Base-by-base conservation (phyloP, 1,139 yeast genomes). In the Diutina mesorugosa region DNA sequence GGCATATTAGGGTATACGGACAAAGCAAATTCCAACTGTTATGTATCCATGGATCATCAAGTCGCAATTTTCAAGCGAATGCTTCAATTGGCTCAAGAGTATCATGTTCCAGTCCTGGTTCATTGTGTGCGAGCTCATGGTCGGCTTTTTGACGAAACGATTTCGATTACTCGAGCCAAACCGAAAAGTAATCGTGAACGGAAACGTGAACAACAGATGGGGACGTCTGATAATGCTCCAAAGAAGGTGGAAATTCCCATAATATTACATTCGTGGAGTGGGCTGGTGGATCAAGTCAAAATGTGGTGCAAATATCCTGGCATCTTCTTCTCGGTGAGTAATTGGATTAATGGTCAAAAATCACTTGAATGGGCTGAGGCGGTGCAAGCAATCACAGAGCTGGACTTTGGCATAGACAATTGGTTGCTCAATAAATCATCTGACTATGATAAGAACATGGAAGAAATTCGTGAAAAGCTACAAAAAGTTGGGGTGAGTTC, bases 51-150 rank as follows among this genome's bases (percentile, higher is more conserved):
- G 69, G 73, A 69, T 0, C 98, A 93, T 67, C 99, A 93, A 65
- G 59, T 67, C 21, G 60, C 58, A 0, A 67, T 93, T 0, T 76
- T 90, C 53, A 63, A 64, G 3, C 62, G 65, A 1, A 87, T 85
- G 60, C 66, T 90, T 29, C 63, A 66, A 2, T 58, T 89, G 12
- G 95, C 96, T 0, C 66, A 69, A 16, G 66, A 72, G 47, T 62
- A 71, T 21, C 58, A 67, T 0, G 67, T 79, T 26, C 82, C 88
- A 0, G 80, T 87, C 0, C 89, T 97, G 1, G 61, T 93, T 0
- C 99, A 93, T 65, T 87, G 91, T 61, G 99, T 93, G 2, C 87
- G 85, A 62, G 83, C 87, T 8, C 91, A 85, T 62, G 88, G 88
- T 1, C 65, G 72, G 9, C 65, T 87, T 29, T 81, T 71, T 57